Evolutionary conservation across 2,329 filamentous ascomycete genomes (phyloP), one percentile per base, ranked within the genome.

Genomic region (Raffaelea arxii): DNA sequence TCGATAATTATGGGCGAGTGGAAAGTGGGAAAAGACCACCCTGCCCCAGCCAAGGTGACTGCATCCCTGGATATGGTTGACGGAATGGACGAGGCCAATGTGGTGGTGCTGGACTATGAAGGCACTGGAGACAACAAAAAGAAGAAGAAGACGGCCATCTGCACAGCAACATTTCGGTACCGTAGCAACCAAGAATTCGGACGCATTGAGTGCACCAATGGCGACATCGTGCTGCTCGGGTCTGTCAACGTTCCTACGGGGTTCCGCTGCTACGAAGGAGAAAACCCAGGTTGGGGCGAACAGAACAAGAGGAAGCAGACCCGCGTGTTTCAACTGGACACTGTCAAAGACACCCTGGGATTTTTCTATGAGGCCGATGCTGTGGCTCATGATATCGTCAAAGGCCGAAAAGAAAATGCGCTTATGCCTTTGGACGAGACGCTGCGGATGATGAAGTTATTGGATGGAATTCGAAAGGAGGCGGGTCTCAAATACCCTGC

Each of bases 311-410:
- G 27, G 9, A 30, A 9, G 27, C 27, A 30, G 27, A 30, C 9
- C 27, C 21, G 23, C 5, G 4, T n/a, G 27, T 19, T 62, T 25
- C 58, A 65, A 2, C 69, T 70, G 44, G 58, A 62, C 24, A 57
- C 58, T n/a, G 57, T 58, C 1, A 62, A 62, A 0, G 7, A 6
- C 7, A n/a, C 7, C 7, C 54, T 56, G 32, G 68, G 64, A 0
- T 72, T 69, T 47, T 66, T 60, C 56, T 72, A 56, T 55, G 71
- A 75, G 51, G 66, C 66, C 4, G 68, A 71, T 48, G 61, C 63
- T 0, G 63, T 66, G 5, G 69, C 68, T 0, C 41, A 61, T 6
- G 65, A 70, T 49, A 58, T 71, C 25, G 56, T 58, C 3, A 59
- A 61, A 4, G 64, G 64, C 0, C 61, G 54, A 42, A 58, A 55